Conservation (phyloP, 176 grass and related monocot genomes). For the Musa itinerans region DNA sequence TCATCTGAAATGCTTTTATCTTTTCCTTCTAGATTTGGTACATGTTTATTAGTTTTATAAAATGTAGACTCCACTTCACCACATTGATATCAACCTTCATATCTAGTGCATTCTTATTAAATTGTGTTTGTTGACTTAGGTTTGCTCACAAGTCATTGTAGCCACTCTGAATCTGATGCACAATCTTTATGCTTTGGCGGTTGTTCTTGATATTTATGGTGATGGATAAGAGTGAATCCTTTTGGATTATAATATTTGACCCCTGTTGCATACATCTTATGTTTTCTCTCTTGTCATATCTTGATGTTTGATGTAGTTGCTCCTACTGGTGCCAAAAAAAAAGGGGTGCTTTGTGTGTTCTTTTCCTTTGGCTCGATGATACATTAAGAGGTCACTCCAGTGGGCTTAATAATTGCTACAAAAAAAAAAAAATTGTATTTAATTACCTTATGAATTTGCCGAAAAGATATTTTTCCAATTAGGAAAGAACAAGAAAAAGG, state of each 20-base stretch:
- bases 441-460: too few species aligned
- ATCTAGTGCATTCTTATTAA: background rate
- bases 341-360: too few species aligned
- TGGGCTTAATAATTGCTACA: too few species aligned
- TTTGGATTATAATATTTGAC: background rate
- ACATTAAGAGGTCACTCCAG: too few species aligned
- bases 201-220: background rate
- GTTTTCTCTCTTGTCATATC: background rate
- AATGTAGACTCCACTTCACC: background rate
- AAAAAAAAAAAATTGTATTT: too few species aligned
- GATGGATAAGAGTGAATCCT: slow-evolving; percentile 7
- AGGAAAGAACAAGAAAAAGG: too few species aligned
- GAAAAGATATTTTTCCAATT: too few species aligned
- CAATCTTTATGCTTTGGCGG: background rate
- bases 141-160: background rate
- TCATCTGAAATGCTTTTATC: background rate
- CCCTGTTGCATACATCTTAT: background rate
- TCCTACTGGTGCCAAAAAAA: background rate
- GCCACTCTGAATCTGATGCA: slow-evolving; percentile 1
- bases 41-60: background rate
- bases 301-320: background rate
- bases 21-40: background rate
- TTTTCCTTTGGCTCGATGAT: too few species aligned
- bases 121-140: background rate
- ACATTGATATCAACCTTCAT: background rate